Conservation (phyloP, 2,329 filamentous ascomycete genomes). For the Trichophyton rubrum region DNA sequence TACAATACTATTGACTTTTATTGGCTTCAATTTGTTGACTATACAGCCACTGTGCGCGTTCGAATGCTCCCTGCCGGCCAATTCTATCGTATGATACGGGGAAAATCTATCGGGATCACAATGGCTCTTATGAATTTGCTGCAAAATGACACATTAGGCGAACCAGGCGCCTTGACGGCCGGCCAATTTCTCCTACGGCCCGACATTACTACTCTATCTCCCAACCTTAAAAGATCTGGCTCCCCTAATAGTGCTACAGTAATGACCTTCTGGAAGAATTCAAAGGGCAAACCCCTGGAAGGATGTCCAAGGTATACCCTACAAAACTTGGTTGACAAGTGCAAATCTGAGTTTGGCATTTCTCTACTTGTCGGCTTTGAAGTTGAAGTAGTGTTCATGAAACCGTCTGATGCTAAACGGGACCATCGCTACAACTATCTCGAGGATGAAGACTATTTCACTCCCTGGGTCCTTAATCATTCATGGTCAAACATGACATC, state of each 20-base stretch:
- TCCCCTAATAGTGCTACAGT: constrained; percentile 50
- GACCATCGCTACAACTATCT: constrained; percentile 5
- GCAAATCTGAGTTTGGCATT: constrained; percentile 41
- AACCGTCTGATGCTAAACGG: constrained; percentile 26
- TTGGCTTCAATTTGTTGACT: constrained; percentile 65
- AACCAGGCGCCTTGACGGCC: constrained; percentile 42
- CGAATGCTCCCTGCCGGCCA: constrained; percentile 54
- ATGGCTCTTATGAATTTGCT: constrained; percentile 53
- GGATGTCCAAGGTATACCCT: constrained; percentile 58
- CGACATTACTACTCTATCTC: constrained; percentile 50
- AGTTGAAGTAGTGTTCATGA: constrained; percentile 64
- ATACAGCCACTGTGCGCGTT: constrained; percentile 55
- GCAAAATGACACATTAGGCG: constrained; percentile 48
- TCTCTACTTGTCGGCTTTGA: constrained; percentile 64
- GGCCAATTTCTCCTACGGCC: constrained; percentile 57
- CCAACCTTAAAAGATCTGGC: background rate
- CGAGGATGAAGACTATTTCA: constrained; percentile 21
- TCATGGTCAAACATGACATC: constrained; percentile 57
- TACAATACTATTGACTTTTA: constrained; percentile 50
- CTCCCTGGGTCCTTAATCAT: constrained; percentile 49
- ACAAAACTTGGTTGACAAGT: constrained; percentile 40
- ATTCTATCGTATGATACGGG: constrained; percentile 38
- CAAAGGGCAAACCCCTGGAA: constrained; percentile 38
- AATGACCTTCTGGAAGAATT: constrained; percentile 52
- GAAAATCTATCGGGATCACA: constrained; percentile 48